These are phyloP conservation scores for Melaleuca alternifolia DNA, from an alignment of 345 rosid genomes.

Conservation along the genomic window DNA sequence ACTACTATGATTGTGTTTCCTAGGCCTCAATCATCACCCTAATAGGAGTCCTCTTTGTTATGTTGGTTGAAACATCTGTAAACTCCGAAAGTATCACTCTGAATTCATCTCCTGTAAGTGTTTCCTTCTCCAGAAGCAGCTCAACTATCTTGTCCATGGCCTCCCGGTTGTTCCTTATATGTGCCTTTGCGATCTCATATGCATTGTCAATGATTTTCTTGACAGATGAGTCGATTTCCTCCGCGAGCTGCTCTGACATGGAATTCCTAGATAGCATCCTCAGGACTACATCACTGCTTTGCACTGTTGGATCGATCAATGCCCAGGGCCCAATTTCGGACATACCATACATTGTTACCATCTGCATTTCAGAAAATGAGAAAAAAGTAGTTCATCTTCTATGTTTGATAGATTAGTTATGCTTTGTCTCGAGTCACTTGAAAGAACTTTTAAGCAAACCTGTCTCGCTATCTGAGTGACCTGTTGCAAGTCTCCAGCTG, in stretches of 20 bases:
- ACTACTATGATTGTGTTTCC: not conserved
- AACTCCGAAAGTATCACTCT: constrained; percentile 48
- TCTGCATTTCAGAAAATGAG: constrained; percentile 16
- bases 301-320: constrained; percentile 37
- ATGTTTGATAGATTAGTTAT: not conserved
- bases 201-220: constrained; percentile 33
- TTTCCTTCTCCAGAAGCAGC: constrained; percentile 60
- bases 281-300: constrained; percentile 44
- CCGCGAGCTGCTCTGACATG: constrained; percentile 61
- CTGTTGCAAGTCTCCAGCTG: constrained; percentile 62
- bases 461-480: constrained; percentile 59
- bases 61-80: constrained; percentile 11
- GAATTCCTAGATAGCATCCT: constrained; percentile 58
- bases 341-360: constrained; percentile 78
- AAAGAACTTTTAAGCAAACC: constrained; percentile 14
- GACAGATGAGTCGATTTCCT: constrained; percentile 47
- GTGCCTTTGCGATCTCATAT: constrained; percentile 46
- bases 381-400: not conserved
- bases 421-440: not conserved
- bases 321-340: constrained; percentile 73
- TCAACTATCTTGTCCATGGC: constrained; percentile 73
- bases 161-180: constrained; percentile 42
- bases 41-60: constrained; percentile 9
- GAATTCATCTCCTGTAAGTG: constrained; percentile 57
- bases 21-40: constrained; percentile 29